Base-by-base conservation (phyloP, 495 filamentous ascomycete genomes). In the Xylaria flabelliformis region DNA sequence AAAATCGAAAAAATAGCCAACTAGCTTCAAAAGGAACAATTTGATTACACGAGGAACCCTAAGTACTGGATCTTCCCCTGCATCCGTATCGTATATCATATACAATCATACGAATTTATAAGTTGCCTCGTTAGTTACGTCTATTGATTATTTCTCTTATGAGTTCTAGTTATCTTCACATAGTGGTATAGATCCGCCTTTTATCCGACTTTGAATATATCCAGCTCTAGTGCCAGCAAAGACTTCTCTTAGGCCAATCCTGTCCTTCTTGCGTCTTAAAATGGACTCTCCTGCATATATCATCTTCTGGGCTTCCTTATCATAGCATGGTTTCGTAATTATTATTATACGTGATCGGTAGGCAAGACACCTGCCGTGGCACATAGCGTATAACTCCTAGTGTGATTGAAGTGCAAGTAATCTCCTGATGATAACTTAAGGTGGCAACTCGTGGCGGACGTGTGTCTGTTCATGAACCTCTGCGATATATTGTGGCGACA, bases 401-500 rank as follows among this genome's bases (percentile, higher is more conserved):
- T 4, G 17, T 7, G 42, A 32, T 15, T 7, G 5, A 7, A 17
- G 62, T 24, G n/a, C 24, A 29, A 64, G 32, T 21, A 21, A 1
- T 34, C 32, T 29, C 15, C 29, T 51, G 2, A 17, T 3, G 4
- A 39, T 12, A 21, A 19, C 13, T 69, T n/a, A 69, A 61, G 56
- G 36, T 12, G 55, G 67, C 34, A 70, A 32, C 46, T 70, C 68
- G 44, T 70, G 68, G 12, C 44, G 44, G n/a, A 34, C 21, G 19
- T 46, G 39, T 17, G 56, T 51, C 19, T 70, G 29, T 50, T 41
- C 68, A 3, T 70, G 68, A n/a, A 70, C 68, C 19, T 70, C 68
- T 46, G 53, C 42, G 44, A 70, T 64, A 5, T 63, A 59, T n/a
- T 70, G 56, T 17, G 68, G 68, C 32, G 68, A 70, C 26, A 70